Evolutionary conservation across 2,329 filamentous ascomycete genomes (phyloP).

Genomic region (Endoconidiophora polonica): DNA sequence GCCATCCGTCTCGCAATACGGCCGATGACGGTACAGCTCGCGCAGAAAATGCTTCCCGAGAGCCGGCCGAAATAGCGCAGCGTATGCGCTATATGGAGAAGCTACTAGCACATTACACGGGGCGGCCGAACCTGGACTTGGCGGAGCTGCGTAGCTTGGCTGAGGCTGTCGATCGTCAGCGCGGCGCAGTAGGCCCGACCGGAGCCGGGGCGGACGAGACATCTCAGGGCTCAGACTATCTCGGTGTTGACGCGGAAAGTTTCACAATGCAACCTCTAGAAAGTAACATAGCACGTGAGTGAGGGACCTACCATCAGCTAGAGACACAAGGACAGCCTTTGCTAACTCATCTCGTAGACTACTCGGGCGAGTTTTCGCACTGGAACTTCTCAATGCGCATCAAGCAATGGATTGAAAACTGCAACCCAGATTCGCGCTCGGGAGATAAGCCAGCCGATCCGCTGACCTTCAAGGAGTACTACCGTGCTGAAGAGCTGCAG

Average conservation of each 20-base stretch:
- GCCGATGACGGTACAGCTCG: slow-evolving; percentile 1
- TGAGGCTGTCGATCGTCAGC: slow-evolving; percentile 24
- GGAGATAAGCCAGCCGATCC: slow-evolving; percentile 9
- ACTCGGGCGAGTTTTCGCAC: slow-evolving; percentile 35
- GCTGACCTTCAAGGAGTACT: slow-evolving; percentile 25
- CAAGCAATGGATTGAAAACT: slow-evolving; percentile 32
- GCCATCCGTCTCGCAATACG: slow-evolving; percentile 14
- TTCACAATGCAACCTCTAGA: slow-evolving; percentile 26
- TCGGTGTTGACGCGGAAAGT: slow-evolving; percentile 22
- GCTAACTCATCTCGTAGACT: slow-evolving; percentile 21
- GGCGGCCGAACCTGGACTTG: slow-evolving; percentile 26
- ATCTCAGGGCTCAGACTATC: slow-evolving; percentile 15
- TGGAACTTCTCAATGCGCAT: slow-evolving; percentile 37
- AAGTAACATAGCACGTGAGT: slow-evolving; percentile 26
- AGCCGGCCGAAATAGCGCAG: slow-evolving; percentile 14
- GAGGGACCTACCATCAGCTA: not conserved
- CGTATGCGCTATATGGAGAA: slow-evolving; percentile 25
- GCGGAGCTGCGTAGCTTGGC: slow-evolving; percentile 26
- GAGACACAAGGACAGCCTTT: not conserved
- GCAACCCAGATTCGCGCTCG: slow-evolving; percentile 8
- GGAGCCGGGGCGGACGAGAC: slow-evolving; percentile 1
- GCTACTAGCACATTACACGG: slow-evolving; percentile 29
- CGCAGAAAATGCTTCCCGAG: slow-evolving; percentile 3
- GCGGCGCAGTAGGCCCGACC: not conserved
- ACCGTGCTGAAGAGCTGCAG: slow-evolving; percentile 29